Evolutionary conservation across 805 yeast species (phyloP), one percentile per base, ranked within the genome.

Genomic region (Wickerhamomyces ciferrii): DNA sequence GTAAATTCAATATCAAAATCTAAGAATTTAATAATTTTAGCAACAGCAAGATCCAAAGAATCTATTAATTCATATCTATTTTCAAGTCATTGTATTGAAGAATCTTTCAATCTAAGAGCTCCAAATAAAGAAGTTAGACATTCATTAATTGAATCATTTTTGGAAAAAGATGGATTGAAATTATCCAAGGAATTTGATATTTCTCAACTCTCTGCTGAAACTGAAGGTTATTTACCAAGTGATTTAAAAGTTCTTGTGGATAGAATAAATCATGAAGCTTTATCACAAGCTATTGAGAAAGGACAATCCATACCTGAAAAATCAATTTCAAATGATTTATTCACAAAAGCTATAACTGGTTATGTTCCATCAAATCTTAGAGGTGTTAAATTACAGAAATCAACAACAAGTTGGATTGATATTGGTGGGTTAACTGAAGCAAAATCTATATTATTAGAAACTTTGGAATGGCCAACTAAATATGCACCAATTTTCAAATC

Each of bases 391-490:
- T 69, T 91, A 11, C 89, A 89, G 53, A 89, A 87, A 56, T 81
- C 92, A 0, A 66, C 80, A 1, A 60, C 82, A 0, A 75, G 76
- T 41, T 92, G 99, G 99, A 56, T 72, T 2, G 96, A 90, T 54
- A 88, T 92, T 53, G 99, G 98, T 7, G 99, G 97, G 0, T 69
- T 92, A 45, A 68, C 68, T 18, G 84, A 81, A 15, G 94, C 95
- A 1, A 92, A 92, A 59, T 71, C 76, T 10, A 70, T 88, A 0
- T 66, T 92, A 10, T 63, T 89, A 43, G 98, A 92, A 60, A 94
- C 98, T 0, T 67, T 92, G 31, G 98, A 94, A 59, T 92, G 97
- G 97, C 99, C 99, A 2, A 88, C 96, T 1, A 89, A 84, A 57
- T 92, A 92, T 60, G 95, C 96, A 0, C 97, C 97, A 6, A 88